Conservation (phyloP, 441 rosid genomes). For the Manihot esculenta region DNA sequence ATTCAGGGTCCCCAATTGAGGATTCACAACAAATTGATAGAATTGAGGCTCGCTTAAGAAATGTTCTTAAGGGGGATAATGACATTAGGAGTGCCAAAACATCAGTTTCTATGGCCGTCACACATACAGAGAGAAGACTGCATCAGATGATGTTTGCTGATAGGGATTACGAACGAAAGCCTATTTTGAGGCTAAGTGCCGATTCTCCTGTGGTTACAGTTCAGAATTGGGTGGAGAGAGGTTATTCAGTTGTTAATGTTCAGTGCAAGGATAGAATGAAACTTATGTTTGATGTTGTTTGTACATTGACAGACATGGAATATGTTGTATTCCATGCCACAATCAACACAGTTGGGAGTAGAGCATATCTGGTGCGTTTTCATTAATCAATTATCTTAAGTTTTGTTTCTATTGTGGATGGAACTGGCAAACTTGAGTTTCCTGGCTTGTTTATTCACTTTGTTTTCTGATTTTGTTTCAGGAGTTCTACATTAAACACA, state of each 20-base stretch:
- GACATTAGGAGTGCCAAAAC: conserved; percentile 68
- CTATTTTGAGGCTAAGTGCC: conserved; percentile 29
- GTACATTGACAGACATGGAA: conserved; percentile 93
- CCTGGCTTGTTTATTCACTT: neutral
- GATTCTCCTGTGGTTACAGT: conserved; percentile 65
- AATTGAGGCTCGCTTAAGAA: conserved; percentile 73
- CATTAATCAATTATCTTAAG: neutral
- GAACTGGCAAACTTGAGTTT: no score
- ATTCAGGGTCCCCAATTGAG: conserved; percentile 69
- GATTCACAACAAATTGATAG: conserved; percentile 58
- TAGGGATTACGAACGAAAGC: conserved; percentile 76
- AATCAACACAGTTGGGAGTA: conserved; percentile 50
- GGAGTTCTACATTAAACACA: conserved; percentile 83
- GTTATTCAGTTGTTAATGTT: conserved; percentile 84
- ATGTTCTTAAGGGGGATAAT: conserved; percentile 78
- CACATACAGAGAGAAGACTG: conserved; percentile 78
- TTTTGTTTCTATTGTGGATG: neutral
- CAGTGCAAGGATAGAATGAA: conserved; percentile 77
- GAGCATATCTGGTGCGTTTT: conserved; percentile 45
- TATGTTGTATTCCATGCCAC: conserved; percentile 87
- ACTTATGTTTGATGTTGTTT: conserved; percentile 83
- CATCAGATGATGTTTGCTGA: conserved; percentile 97
- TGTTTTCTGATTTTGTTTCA: conserved; percentile 24
- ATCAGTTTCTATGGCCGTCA: conserved; percentile 61
- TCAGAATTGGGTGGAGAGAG: conserved; percentile 77